phyloP scores from a whole-genome alignment of 2,329 filamentous ascomycete genomes.

The Aspergillus piperis region DNA sequence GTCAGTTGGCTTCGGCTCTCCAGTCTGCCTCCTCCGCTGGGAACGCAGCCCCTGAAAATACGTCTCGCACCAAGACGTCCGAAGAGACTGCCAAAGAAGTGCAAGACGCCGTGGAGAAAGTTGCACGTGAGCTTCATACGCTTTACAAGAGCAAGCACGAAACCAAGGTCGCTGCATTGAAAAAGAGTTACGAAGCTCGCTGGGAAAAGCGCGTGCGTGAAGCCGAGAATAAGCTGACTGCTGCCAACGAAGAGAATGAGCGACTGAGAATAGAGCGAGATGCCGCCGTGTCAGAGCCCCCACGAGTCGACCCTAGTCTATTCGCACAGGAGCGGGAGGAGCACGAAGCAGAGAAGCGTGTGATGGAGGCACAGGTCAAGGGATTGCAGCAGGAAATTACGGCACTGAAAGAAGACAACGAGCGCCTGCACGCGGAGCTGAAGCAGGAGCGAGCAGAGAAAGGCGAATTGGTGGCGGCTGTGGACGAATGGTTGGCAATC shows the following conservation, averaged over 20 bases:
- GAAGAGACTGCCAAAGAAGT: constrained; percentile 65
- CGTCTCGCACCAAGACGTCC: constrained; percentile 41
- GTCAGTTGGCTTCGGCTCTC: constrained; percentile 46
- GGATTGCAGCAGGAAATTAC: constrained; percentile 72
- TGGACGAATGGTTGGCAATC: constrained; percentile 50
- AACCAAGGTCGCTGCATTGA: constrained; percentile 88
- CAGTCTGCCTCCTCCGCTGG: constrained; percentile 29
- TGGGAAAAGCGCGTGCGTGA: constrained; percentile 87
- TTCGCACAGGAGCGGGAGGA: constrained; percentile 56
- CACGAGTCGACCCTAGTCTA: constrained; percentile 48
- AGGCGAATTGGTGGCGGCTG: constrained; percentile 50
- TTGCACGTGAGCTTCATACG: constrained; percentile 88
- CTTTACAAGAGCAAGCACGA: constrained; percentile 98
- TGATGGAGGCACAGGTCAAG: constrained; percentile 72
- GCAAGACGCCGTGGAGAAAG: constrained; percentile 82
- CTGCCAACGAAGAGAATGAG: constrained; percentile 73
- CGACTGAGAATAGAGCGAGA: constrained; percentile 67
- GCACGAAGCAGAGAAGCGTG: constrained; percentile 66
- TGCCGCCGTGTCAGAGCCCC: constrained; percentile 63
- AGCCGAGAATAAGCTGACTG: constrained; percentile 70
- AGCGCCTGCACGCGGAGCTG: constrained; percentile 61
- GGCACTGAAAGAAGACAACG: constrained; percentile 70
- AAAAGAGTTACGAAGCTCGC: constrained; percentile 75
- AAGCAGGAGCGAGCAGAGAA: constrained; percentile 53
- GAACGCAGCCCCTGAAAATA: constrained; percentile 34